Evolutionary conservation across 768 basidiomycete species (phyloP).

Genomic region (Trametes cubensis): DNA sequence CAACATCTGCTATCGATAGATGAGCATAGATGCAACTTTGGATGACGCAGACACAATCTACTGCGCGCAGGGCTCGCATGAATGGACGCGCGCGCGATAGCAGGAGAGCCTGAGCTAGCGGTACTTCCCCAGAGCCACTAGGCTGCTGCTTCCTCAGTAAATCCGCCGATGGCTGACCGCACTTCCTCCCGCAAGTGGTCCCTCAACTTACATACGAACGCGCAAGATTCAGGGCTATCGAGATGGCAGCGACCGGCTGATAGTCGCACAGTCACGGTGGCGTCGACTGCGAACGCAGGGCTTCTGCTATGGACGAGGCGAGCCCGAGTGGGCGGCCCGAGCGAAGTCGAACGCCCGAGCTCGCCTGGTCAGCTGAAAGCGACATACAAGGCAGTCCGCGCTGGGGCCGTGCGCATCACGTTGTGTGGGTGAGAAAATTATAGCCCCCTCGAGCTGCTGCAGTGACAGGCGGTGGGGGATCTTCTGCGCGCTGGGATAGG

Average conservation of each 20-base stretch:
- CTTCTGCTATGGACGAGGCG: too few species aligned
- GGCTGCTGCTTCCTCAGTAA: background rate
- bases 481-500: too few species aligned
- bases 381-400: background rate
- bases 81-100: background rate
- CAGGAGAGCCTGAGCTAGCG: too few species aligned
- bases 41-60: too few species aligned
- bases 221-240: constrained; percentile 4
- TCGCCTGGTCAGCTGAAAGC: background rate
- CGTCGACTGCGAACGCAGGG: background rate
- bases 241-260: background rate
- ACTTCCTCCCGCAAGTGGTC: too few species aligned
- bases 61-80: too few species aligned
- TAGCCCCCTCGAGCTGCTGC: too few species aligned
- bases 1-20: constrained; percentile 3
- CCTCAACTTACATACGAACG: too few species aligned
- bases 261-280: background rate
- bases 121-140: background rate
- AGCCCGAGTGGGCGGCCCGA: too few species aligned
- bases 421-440: too few species aligned
- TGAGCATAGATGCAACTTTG: background rate
- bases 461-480: too few species aligned
- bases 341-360: background rate
- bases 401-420: too few species aligned
- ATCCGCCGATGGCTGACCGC: background rate